Conservation (phyloP, 441 rosid genomes). For the Metrosideros polymorpha region DNA sequence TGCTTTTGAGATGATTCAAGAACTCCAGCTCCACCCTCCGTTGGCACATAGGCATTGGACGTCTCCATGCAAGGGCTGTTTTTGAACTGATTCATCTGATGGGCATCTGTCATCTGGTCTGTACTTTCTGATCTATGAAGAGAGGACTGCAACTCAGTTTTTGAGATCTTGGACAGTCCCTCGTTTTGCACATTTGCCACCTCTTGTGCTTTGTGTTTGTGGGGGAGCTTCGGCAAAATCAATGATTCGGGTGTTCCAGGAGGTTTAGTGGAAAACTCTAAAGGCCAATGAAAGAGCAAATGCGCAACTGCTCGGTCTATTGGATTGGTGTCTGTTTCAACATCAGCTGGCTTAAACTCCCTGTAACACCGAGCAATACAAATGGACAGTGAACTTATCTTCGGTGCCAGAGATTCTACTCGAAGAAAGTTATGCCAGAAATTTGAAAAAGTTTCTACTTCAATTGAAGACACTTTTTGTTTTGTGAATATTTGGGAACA, state of each 20-base stretch:
- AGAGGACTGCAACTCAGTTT: conserved; percentile 20
- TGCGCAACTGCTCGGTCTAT: not conserved
- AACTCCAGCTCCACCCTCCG: conserved; percentile 19
- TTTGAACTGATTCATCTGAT: conserved; percentile 11
- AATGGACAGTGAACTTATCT: not conserved
- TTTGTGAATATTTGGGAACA: not conserved
- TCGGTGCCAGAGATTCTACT: not conserved
- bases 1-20: not conserved
- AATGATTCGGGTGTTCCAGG: not conserved
- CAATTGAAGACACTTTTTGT: not conserved
- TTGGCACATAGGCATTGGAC: conserved; percentile 32
- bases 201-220: conserved; percentile 25
- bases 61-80: conserved; percentile 21
- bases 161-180: conserved; percentile 21
- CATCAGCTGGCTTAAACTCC: not conserved
- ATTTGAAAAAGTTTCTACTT: not conserved
- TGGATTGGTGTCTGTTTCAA: not conserved
- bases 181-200: conserved; percentile 14
- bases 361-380: not conserved
- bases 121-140: conserved; percentile 27
- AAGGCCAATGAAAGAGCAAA: not conserved
- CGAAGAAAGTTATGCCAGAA: not conserved
- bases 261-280: not conserved
- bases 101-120: conserved; percentile 11
- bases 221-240: conserved; percentile 30